Base-by-base conservation (phyloP, 1,139 yeast genomes). In the Hyphopichia wangnamkhiaoensis region DNA sequence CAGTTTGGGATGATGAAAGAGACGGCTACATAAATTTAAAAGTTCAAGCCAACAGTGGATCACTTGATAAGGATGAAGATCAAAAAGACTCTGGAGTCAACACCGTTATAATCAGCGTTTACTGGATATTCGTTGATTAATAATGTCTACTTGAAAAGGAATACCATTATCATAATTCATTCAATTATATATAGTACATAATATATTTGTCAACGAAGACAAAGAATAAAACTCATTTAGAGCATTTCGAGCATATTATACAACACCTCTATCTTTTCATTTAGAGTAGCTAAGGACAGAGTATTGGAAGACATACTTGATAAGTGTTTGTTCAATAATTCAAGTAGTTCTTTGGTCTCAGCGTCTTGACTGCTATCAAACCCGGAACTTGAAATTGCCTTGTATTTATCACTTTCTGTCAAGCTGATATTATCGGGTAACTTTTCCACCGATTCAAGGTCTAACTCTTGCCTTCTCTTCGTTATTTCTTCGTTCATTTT, bases 1-100 rank as follows among this genome's bases (percentile, higher is more conserved):
- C 74, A 1, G 58, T 61, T 2, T 71, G 77, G 76, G 75, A 71
- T 35, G 38, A 53, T 5, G 56, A 54, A 7, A 65, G 53, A 38
- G 76, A 71, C 46, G 76, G 76, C 1, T 66, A 59, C 39, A 47
- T 64, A 7, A 54, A 54, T 5, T 38, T 66, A 13, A 51, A 54
- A 31, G 35, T 56, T 2, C 49, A 41, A 19, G 29, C 35, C 38
- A 25, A 29, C 9, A 14, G 20, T 31, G 7, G 9, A 21, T 21
- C 10, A 21, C 24, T 10, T 10, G 24, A 7, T 16, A 26, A 34
- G 19, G 41, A 41, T 17, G 33, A 31, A 21, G 35, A 35, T 15
- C 40, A 30, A 20, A 26, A 33, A 9, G 29, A 35, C 9, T 14
- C 17, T 1, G 20, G 1, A 12, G 30, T 25, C 25, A 34, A 31